Evolutionary conservation across 371 early-diverging fungal genomes (phyloP).

Genomic region (Apophysomyces ossiformis): DNA sequence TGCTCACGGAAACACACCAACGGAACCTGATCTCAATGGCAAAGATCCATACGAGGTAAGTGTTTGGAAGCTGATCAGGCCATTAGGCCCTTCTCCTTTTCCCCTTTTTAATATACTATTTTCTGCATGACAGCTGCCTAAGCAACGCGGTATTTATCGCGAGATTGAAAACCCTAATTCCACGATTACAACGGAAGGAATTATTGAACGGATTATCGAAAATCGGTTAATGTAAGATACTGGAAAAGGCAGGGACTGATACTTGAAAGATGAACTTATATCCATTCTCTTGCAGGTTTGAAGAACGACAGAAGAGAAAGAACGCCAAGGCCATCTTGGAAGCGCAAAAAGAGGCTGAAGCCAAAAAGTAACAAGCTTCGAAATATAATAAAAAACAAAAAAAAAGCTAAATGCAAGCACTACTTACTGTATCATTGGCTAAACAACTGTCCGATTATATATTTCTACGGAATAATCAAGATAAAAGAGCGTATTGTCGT

Average conservation of each 20-base stretch:
- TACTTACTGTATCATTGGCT: no score
- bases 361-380: neutral
- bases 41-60: conserved; percentile 81
- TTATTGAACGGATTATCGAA: conserved; percentile 87
- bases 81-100: conserved; percentile 64
- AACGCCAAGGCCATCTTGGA: conserved; percentile 71
- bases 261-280: no score
- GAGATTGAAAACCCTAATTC: conserved; percentile 77
- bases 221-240: conserved; percentile 75
- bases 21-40: conserved; percentile 71
- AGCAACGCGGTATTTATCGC: conserved; percentile 70
- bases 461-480: no score
- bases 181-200: conserved; percentile 81
- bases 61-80: conserved; percentile 62
- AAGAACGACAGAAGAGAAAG: conserved; percentile 79
- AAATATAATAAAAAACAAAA: no score
- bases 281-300: conserved; percentile 39
- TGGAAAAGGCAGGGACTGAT: no score
- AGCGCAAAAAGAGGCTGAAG: conserved; percentile 60
- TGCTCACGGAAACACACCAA: conserved; percentile 72
- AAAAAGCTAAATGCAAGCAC: no score
- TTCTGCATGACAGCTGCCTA: conserved; percentile 58
- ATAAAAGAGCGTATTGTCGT: no score
- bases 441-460: no score
- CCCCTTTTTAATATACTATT: no score